Evolutionary conservation across 495 filamentous ascomycete species (phyloP), one percentile per base, ranked within the genome.

Genomic region (Xylaria longipes): DNA sequence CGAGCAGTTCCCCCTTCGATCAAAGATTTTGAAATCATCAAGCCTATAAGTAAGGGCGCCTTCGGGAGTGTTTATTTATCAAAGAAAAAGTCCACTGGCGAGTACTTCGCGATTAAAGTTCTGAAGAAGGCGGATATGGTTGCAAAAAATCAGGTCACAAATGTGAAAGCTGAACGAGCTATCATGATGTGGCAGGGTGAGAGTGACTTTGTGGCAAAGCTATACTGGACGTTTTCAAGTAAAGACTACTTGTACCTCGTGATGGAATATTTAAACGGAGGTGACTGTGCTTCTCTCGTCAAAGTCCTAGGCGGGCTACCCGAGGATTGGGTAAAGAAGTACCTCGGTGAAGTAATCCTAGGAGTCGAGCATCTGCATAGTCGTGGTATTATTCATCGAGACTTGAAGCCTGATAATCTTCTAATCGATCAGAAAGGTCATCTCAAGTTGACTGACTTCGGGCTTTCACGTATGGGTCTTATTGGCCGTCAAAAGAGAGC

Each of bases 101-200:
- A 99, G 77, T 98, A 98, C 80, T 99, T 93, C 81, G 96, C 96
- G 5, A 97, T 99, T 84, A 99, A 99, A 79, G 97, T 97, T 20
- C 80, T 99, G 68, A 98, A 97, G 82, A 99, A 99, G 79, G 95
- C 97, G 12, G 96, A 99, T 83, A 99, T 99, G 96, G 93, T 99
- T 72, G 97, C 97, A 65, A 99, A 99, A 80, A 99, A 99, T 81
- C 96, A 99, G 80, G 94, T 98, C 76, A 97, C 95, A 60, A 99
- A 99, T 78, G 96, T 99, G 72, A 97, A 98, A 82, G 96, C 97
- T 14, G 96, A 99, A 81, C 88, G 96, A 73, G 97, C 97, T n/a
- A 99, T 99, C 76, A 98, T 99, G 96, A 99, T 99, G 97, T 97
- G 96, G 90, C 97, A 99, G 83, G 97, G 97, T 33, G 96, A 98